phyloP scores from a whole-genome alignment of 768 basidiomycete genomes.

The Solioccasus polychromus region DNA sequence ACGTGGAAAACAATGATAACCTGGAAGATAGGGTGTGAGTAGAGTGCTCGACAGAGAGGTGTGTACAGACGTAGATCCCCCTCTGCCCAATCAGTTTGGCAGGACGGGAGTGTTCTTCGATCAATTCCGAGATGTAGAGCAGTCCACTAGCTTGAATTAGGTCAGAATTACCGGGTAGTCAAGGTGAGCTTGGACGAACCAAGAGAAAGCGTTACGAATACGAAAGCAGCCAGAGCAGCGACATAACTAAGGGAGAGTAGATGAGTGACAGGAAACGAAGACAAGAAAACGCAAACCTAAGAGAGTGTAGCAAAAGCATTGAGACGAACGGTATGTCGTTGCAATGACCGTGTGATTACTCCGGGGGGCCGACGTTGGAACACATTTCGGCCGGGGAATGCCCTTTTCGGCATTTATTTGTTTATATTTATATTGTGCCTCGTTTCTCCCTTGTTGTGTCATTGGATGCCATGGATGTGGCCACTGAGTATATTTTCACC shows the following conservation, averaged over 20 bases:
- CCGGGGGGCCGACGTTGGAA: too few relatives aligned
- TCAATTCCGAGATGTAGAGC: constrained; percentile 90
- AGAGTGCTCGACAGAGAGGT: background rate
- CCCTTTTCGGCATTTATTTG: too few relatives aligned
- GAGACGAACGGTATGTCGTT: background rate
- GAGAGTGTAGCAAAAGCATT: constrained; percentile 53
- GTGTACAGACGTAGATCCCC: constrained; percentile 77
- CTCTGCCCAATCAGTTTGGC: constrained; percentile 84
- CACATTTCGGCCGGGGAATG: too few relatives aligned
- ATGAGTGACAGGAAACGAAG: background rate
- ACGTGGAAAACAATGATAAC: constrained; percentile 74
- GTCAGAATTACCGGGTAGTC: constrained; percentile 5
- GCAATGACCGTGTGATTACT: too few relatives aligned
- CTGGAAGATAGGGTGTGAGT: constrained; percentile 40
- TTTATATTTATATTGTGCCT: too few relatives aligned
- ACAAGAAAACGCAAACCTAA: constrained; percentile 44
- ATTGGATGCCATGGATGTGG: too few relatives aligned
- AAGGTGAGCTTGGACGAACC: constrained; percentile 47
- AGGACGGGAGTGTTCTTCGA: constrained; percentile 85
- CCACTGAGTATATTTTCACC: too few relatives aligned
- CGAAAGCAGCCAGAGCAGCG: constrained; percentile 72
- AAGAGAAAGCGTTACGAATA: constrained; percentile 89
- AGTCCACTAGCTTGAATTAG: constrained; percentile 76
- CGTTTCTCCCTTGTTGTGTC: too few relatives aligned
- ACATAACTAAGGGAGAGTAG: constrained; percentile 52